Conservation (phyloP, 2,329 filamentous ascomycete species). For the Stagonosporopsis cucurbitacearum region DNA sequence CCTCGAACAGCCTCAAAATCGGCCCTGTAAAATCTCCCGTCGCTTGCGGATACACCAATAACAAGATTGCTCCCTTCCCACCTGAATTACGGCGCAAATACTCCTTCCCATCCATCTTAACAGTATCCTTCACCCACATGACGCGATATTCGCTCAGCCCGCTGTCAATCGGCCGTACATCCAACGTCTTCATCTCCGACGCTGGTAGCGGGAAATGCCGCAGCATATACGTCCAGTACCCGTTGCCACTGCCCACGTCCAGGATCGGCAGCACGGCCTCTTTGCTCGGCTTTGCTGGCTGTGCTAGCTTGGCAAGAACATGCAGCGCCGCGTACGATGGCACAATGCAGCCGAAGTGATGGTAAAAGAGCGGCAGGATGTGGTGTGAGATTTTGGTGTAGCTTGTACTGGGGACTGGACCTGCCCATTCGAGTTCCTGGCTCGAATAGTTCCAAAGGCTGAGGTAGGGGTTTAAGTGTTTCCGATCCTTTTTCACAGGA, state of each 20-base stretch:
- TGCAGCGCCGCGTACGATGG: constrained; percentile 71
- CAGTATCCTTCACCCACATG: constrained; percentile 71
- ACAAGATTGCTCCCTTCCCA: constrained; percentile 63
- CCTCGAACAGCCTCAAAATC: constrained; percentile 66
- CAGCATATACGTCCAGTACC: constrained; percentile 78
- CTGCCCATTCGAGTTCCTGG: constrained; percentile 69
- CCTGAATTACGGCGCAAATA: constrained; percentile 59
- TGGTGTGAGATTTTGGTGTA: constrained; percentile 67
- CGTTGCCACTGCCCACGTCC: constrained; percentile 74
- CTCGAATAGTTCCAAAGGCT: constrained; percentile 72
- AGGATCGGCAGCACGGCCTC: constrained; percentile 59
- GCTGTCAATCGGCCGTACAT: constrained; percentile 69
- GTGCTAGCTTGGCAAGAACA: constrained; percentile 62
- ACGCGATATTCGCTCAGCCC: constrained; percentile 72
- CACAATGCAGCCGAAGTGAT: constrained; percentile 77
- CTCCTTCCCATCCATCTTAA: constrained; percentile 64
- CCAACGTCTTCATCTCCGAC: constrained; percentile 61
- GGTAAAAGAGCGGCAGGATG: constrained; percentile 74
- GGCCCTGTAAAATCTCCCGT: constrained; percentile 69
- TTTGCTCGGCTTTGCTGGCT: constrained; percentile 39
- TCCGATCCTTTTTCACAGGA: constrained; percentile 52
- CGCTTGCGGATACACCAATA: constrained; percentile 77
- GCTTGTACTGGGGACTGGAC: constrained; percentile 62
- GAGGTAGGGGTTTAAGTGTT: constrained; percentile 68
- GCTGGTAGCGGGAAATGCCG: constrained; percentile 69